Conservation (phyloP, 2,329 filamentous ascomycete species). For the Teratosphaeria destructans region DNA sequence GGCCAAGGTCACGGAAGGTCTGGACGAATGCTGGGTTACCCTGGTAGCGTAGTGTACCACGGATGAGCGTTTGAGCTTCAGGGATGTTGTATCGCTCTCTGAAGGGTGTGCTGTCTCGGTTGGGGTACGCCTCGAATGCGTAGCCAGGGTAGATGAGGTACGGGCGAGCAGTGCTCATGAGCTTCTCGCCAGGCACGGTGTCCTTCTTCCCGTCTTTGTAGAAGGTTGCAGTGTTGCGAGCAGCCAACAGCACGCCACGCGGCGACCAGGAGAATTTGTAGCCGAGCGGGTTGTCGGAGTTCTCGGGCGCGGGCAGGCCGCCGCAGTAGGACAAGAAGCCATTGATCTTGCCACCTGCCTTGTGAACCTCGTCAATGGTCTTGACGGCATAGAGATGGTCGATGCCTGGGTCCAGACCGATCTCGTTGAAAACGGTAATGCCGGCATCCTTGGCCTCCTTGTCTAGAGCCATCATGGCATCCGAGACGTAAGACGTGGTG, state of each 20-base stretch:
- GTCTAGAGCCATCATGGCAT: conserved; percentile 84
- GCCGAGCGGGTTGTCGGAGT: conserved; percentile 78
- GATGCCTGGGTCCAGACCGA: conserved; percentile 64
- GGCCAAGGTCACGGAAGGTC: conserved; percentile 78
- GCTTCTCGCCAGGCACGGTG: conserved; percentile 28
- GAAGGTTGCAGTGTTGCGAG: conserved; percentile 75
- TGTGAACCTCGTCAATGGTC: conserved; percentile 80
- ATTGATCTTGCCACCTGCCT: conserved; percentile 71
- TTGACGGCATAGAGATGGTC: conserved; percentile 75
- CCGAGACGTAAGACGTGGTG: conserved; percentile 86
- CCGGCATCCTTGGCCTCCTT: conserved; percentile 74
- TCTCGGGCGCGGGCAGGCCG: conserved; percentile 57
- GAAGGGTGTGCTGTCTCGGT: conserved; percentile 82
- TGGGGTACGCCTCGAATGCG: conserved; percentile 84
- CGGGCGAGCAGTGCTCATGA: conserved; percentile 81
- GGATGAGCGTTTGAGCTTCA: conserved; percentile 77
- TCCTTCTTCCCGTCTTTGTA: conserved; percentile 69
- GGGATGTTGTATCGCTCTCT: conserved; percentile 84
- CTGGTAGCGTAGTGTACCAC: conserved; percentile 74
- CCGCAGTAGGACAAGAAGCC: conserved; percentile 80
- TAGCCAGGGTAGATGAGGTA: conserved; percentile 86
- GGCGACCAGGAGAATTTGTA: conserved; percentile 78
- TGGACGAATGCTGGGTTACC: conserved; percentile 89
- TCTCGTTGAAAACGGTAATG: conserved; percentile 97
- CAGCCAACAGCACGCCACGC: conserved; percentile 76